A percentile compares a stretch with the other conserved stretches of the same genome.
Conservation (phyloP, 2,329 filamentous ascomycete genomes). For the Berkeleyomyces rouxiae region DNA sequence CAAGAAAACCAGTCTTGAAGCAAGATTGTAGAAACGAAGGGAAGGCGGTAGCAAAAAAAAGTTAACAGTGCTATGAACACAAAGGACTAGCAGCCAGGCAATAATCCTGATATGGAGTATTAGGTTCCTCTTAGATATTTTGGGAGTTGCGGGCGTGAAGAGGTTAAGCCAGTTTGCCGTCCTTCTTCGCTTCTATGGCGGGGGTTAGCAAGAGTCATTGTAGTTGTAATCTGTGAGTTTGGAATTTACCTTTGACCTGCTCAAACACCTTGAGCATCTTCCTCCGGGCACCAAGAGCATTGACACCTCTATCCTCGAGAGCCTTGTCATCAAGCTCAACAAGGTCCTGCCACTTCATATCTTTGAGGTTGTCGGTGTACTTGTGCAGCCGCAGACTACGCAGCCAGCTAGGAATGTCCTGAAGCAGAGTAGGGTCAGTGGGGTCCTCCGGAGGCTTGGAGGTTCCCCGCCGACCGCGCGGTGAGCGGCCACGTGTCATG, state of each 20-base stretch:
- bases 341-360: conserved; percentile 89
- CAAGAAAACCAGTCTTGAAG: neutral
- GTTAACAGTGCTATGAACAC: conserved; percentile 1
- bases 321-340: conserved; percentile 85
- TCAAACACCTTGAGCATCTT: conserved; percentile 99
- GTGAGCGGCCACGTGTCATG: conserved; percentile 76
- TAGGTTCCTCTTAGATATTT: neutral
- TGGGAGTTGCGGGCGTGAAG: neutral
- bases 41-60: neutral
- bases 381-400: conserved; percentile 90
- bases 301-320: conserved; percentile 82
- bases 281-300: conserved; percentile 79
- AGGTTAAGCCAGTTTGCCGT: conserved; percentile 12
- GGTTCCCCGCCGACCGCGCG: conserved; percentile 78
- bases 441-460: conserved; percentile 97
- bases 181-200: conserved; percentile 12
- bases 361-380: conserved; percentile 96
- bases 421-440: conserved; percentile 73
- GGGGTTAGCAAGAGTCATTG: neutral
- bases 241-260: conserved; percentile 57
- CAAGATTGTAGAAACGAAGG: neutral
- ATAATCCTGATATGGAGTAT: neutral
- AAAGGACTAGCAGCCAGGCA: conserved; percentile 3
- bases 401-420: conserved; percentile 93
- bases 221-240: neutral